These are phyloP conservation scores for Emiliania huxleyi DNA, from an alignment of 78 protist species.

Conservation along the genomic window DNA sequence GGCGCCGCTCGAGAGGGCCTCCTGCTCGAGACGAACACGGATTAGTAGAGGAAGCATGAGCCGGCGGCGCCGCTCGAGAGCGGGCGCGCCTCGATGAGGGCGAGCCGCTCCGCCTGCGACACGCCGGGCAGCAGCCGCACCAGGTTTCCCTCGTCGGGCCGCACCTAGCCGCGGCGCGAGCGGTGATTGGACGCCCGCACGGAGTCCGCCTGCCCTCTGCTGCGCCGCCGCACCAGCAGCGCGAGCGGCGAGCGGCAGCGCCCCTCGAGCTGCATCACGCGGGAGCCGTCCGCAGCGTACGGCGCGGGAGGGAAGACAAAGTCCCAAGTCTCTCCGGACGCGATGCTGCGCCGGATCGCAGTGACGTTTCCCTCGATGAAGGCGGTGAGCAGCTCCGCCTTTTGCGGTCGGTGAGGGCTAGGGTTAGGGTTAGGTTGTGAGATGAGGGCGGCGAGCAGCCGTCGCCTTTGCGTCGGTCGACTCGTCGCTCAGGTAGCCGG, in stretches of 20 bases:
- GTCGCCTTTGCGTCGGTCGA: background rate
- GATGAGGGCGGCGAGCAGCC: too few species aligned
- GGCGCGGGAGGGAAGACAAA: background rate
- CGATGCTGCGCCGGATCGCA: background rate
- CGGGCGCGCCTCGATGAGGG: background rate
- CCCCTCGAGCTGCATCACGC: background rate
- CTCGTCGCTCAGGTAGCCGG: background rate
- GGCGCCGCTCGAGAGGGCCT: background rate
- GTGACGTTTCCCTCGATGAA: background rate
- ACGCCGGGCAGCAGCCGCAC: background rate
- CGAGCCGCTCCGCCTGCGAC: background rate
- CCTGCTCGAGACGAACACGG: too few species aligned
- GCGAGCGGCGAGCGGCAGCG: background rate
- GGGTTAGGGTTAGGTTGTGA: too few species aligned
- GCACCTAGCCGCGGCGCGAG: too few species aligned
- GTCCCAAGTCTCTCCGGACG: background rate
- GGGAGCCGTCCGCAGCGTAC: background rate
- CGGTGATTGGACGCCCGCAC: too few species aligned
- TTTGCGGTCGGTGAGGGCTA: background rate
- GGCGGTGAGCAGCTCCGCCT: background rate
- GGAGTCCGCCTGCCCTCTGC: too few species aligned
- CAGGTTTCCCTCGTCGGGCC: constrained; percentile 17
- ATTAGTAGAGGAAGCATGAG: background rate
- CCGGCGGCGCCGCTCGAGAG: background rate
- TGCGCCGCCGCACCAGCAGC: background rate